Conservation (phyloP, 1,284 basidiomycete genomes). For the Testicularia cyperi region DNA sequence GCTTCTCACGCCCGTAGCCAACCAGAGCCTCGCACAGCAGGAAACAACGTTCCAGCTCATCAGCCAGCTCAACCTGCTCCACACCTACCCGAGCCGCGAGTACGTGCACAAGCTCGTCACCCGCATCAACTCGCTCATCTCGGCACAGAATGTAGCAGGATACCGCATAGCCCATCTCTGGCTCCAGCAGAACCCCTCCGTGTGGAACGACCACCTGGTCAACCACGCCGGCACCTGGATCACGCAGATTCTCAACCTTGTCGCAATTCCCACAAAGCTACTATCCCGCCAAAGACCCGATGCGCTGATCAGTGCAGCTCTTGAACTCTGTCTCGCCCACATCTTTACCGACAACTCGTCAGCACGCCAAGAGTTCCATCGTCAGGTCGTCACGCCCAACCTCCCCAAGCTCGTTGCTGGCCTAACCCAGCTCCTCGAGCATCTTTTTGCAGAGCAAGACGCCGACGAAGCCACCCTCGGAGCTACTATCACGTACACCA, state of each 20-base stretch:
- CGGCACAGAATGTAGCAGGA: slow-evolving; percentile 26
- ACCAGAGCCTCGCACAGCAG: slow-evolving; percentile 5
- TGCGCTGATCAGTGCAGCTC: slow-evolving; percentile 15
- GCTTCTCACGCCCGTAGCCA: slow-evolving; percentile 17
- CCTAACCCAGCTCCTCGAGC: slow-evolving; percentile 16
- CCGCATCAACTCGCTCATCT: slow-evolving; percentile 37
- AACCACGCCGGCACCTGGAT: slow-evolving; percentile 33
- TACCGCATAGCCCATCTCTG: slow-evolving; percentile 28
- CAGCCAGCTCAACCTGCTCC: slow-evolving; percentile 20
- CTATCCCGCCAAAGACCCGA: slow-evolving; percentile 8
- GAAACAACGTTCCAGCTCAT: slow-evolving; percentile 16
- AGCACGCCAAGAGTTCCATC: slow-evolving; percentile 37
- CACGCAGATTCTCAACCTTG: slow-evolving; percentile 25
- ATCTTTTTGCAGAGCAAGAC: slow-evolving; percentile 1
- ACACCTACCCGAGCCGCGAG: slow-evolving; percentile 9
- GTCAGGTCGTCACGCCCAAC: slow-evolving; percentile 38
- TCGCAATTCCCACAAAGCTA: slow-evolving; percentile 20
- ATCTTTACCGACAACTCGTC: slow-evolving; percentile 24
- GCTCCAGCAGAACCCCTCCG: slow-evolving; percentile 27
- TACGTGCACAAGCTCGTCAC: slow-evolving; percentile 32
- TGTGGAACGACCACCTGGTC: slow-evolving; percentile 29
- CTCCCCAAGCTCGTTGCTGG: slow-evolving; percentile 18
- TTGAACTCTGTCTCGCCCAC: slow-evolving; percentile 13
- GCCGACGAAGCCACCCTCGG: slow-evolving; percentile 5
- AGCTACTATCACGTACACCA: slow-evolving; percentile 12